These are phyloP conservation scores for Pseudogymnoascus sp. DNA, from an alignment of 2,329 filamentous ascomycete genomes.

Conservation along the genomic window DNA sequence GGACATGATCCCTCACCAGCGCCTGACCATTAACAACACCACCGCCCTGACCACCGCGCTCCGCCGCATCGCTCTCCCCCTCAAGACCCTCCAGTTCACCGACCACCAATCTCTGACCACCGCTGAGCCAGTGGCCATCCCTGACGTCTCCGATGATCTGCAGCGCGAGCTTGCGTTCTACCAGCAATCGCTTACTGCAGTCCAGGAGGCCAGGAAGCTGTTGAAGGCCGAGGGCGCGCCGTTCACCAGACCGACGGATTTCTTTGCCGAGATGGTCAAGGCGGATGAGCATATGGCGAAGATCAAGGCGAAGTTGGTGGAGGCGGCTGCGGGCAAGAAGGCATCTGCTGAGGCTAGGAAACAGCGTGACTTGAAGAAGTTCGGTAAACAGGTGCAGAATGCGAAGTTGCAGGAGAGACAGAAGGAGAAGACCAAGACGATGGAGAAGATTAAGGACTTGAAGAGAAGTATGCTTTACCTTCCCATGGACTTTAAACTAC, in stretches of 20 bases:
- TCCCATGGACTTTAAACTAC: background rate
- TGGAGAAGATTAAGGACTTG: slow-evolving; percentile 90
- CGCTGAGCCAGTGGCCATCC: slow-evolving; percentile 61
- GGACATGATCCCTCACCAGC: slow-evolving; percentile 83
- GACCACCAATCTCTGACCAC: slow-evolving; percentile 74
- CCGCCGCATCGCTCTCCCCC: slow-evolving; percentile 69
- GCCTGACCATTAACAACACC: slow-evolving; percentile 96
- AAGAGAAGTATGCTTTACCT: slow-evolving; percentile 77
- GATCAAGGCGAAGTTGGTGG: slow-evolving; percentile 87
- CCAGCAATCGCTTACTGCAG: slow-evolving; percentile 77
- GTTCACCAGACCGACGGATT: slow-evolving; percentile 86
- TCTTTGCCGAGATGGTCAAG: slow-evolving; percentile 99
- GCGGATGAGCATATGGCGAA: slow-evolving; percentile 97
- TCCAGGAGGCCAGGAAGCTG: slow-evolving; percentile 62
- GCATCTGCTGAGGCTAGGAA: slow-evolving; percentile 85
- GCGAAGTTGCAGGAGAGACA: slow-evolving; percentile 91
- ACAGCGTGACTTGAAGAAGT: slow-evolving; percentile 95
- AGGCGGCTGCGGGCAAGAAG: slow-evolving; percentile 89
- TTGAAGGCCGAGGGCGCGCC: slow-evolving; percentile 76
- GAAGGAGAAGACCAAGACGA: slow-evolving; percentile 83
- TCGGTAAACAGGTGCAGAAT: slow-evolving; percentile 96
- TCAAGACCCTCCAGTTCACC: slow-evolving; percentile 67
- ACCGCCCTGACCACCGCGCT: slow-evolving; percentile 74
- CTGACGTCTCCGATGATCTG: slow-evolving; percentile 84
- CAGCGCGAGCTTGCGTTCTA: slow-evolving; percentile 91